Base-by-base conservation (phyloP, 2,329 filamentous ascomycete species). In the Sphaerulina musiva region DNA sequence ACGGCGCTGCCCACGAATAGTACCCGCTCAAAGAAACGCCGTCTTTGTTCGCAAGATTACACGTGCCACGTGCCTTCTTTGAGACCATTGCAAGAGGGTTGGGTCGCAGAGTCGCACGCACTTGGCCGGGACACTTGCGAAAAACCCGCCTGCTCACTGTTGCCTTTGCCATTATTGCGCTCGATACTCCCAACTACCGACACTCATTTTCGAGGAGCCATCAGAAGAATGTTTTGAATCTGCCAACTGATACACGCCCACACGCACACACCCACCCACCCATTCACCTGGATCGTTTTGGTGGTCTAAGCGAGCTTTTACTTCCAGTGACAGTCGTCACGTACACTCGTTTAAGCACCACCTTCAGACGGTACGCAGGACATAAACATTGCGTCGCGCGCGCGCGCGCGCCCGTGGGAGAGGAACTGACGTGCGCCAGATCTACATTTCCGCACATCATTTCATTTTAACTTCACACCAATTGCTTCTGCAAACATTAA, bases 271-370 rank as follows among this genome's bases (percentile, higher is more conserved):
- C 20, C 20, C 20, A 20, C 43, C 51, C 40, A 47, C 46, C 52
- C 53, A 48, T 34, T 40, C 52, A 26, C 47, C 40, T 41, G 45
- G 41, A 47, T 50, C 48, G 53, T 59, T 60, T 62, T 61, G 58
- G 23, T 59, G 31, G 41, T 47, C 48, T 54, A 40, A 61, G 57
- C 59, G 62, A 57, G 61, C 58, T 29, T 61, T 61, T 57, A 53
- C 53, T 23, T 59, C 56, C 62, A 62, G 66, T 65, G 66, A 62
- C 64, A 62, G 59, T 71, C 66, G 74, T 76, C 74, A 76, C 75
- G 68, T 75, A 73, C 75, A 77, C 73, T 78, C 75, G 74, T 76
- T 78, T 77, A 63, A 66, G 43, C 42, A 58, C 57, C 55, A 59
- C 58, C 63, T 67, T 67, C 68, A 53, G 66, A 74, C 69, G 68